Evolutionary conservation across 2,329 filamentous ascomycete genomes (phyloP).

Genomic region (Ophiocordyceps robertsii): DNA sequence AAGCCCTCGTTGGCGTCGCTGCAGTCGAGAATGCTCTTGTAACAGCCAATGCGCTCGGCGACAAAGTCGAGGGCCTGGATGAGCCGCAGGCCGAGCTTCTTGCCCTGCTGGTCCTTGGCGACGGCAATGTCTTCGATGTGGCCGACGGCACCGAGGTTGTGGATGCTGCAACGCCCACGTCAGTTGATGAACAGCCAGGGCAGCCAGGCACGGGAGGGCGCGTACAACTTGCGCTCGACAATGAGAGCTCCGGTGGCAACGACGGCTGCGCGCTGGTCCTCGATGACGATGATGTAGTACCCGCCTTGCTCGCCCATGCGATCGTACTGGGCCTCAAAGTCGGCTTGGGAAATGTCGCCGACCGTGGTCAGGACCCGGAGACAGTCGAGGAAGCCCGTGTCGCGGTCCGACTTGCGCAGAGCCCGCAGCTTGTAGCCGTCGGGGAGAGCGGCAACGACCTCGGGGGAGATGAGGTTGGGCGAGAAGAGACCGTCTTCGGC

Average conservation of each 20-base stretch:
- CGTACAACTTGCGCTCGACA: constrained; percentile 87
- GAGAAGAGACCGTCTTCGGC: constrained; percentile 57
- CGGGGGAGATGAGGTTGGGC: constrained; percentile 60
- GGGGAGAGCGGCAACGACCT: constrained; percentile 60
- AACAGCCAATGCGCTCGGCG: constrained; percentile 80
- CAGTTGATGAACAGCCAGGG: background rate
- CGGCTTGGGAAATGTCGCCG: constrained; percentile 64
- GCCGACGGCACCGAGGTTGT: constrained; percentile 69
- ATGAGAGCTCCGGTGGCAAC: constrained; percentile 87
- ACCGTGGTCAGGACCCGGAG: constrained; percentile 86
- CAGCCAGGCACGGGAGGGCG: constrained; percentile 8
- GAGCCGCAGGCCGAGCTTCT: constrained; percentile 84
- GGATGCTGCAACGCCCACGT: constrained; percentile 41
- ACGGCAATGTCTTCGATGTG: constrained; percentile 98
- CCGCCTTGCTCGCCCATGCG: constrained; percentile 64
- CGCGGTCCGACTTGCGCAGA: constrained; percentile 64
- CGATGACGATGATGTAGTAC: constrained; percentile 80
- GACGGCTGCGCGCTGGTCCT: constrained; percentile 53
- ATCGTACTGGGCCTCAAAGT: constrained; percentile 69
- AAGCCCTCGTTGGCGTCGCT: constrained; percentile 94
- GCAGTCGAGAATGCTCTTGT: constrained; percentile 95
- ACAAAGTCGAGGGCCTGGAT: constrained; percentile 90
- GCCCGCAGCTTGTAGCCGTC: constrained; percentile 73
- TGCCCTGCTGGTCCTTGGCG: constrained; percentile 87
- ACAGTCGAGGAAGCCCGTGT: constrained; percentile 76